phyloP scores from a whole-genome alignment of 1,284 basidiomycete genomes.

The Cutaneotrichosporon cyanovorans region DNA sequence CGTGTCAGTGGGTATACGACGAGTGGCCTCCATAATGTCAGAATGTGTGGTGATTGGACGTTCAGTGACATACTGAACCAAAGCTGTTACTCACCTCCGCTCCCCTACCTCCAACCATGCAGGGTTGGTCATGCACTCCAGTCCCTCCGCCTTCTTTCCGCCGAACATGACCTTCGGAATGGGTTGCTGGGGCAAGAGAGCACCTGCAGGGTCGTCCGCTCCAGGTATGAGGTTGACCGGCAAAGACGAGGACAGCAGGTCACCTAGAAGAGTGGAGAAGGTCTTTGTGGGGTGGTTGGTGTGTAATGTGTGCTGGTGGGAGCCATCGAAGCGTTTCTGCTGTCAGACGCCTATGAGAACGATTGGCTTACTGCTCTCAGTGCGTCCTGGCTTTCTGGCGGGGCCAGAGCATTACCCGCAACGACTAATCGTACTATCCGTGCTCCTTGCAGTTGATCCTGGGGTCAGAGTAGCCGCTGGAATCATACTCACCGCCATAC shows the following conservation, averaged over 20 bases:
- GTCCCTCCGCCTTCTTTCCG: slow-evolving; percentile 54
- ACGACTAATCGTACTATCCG: slow-evolving; percentile 74
- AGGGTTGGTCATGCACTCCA: slow-evolving; percentile 82
- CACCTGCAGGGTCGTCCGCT: slow-evolving; percentile 74
- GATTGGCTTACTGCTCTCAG: slow-evolving; percentile 52
- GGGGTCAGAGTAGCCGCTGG: background rate
- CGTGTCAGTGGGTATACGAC: slow-evolving; percentile 42
- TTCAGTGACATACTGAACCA: too few species aligned
- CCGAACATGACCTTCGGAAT: slow-evolving; percentile 89
- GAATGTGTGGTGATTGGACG: too few species aligned
- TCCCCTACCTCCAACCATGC: slow-evolving; percentile 61
- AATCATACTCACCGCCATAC: slow-evolving; percentile 48
- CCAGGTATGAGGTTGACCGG: slow-evolving; percentile 81
- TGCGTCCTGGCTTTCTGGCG: slow-evolving; percentile 50
- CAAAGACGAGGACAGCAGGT: slow-evolving; percentile 59
- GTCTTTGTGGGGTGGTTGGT: slow-evolving; percentile 64
- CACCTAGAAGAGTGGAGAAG: slow-evolving; percentile 64
- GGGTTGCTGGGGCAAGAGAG: slow-evolving; percentile 86
- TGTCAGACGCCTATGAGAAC: background rate
- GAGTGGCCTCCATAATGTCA: too few species aligned
- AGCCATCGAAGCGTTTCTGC: slow-evolving; percentile 47
- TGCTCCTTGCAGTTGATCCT: slow-evolving; percentile 59
- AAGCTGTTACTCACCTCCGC: slow-evolving; percentile 41
- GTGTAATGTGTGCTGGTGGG: slow-evolving; percentile 47
- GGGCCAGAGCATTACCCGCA: slow-evolving; percentile 73